Base-by-base conservation (phyloP, 2,329 filamentous ascomycete species). In the Nectriaceae sp. region DNA sequence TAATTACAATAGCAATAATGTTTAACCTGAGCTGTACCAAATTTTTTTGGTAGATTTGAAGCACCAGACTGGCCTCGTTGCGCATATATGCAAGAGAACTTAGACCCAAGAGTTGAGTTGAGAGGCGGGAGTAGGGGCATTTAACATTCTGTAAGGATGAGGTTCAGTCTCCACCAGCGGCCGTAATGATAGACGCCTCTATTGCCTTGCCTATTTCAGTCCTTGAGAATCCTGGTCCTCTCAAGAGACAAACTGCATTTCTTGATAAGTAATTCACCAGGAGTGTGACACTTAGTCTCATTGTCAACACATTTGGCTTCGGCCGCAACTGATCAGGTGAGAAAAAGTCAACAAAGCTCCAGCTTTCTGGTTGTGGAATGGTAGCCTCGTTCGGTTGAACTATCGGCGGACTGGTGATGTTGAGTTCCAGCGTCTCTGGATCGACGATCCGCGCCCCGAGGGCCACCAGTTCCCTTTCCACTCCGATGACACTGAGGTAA, bases 291-390 rank as follows among this genome's bases (percentile, higher is more conserved):
- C 52, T 62, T 4, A 63, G 21, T 11, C 52, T 46, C 41, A 63
- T 51, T 1, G 45, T 59, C 1, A 57, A 31, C 11, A 44, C 45
- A 5, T 41, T 43, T 5, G 55, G 37, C 8, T 40, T 26, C 33
- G 51, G 53, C 2, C 55, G 43, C 10, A 57, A 42, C 1, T 50
- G 41, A 2, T 53, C 50, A 26, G 60, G 55, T 0, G 53, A 57
- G 39, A 63, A 63, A 22, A 61, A 62, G 16, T 62, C 53, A 26
- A 62, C 60, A 5, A 61, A 62, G 16, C 60, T 62, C 60, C 60
- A 62, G 29, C 60, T 62, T n/a, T 61, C 60, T 1, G 60, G 56
- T 11, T 62, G 60, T 3, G 47, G 40, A 3, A 55, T 36, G 2
- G 49, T 19, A 13, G 40, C 31, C 1, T 47, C 42, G 15, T 15